phyloP scores from a whole-genome alignment of 2,329 filamentous ascomycete species.

The Fusarium liriodendri region DNA sequence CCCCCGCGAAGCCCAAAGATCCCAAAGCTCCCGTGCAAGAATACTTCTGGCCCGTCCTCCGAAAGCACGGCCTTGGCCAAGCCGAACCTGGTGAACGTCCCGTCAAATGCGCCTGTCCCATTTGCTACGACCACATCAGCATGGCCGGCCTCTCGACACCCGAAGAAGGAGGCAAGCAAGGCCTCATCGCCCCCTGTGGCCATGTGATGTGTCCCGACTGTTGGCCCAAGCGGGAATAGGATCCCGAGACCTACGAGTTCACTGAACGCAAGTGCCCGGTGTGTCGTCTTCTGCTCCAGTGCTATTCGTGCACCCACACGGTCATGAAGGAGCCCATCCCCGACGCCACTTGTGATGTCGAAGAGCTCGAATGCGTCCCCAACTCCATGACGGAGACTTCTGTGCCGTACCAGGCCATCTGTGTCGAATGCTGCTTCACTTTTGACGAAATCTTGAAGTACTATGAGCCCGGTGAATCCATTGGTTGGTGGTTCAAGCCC shows the following conservation, averaged over 20 bases:
- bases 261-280: neutral
- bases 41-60: slow-evolving; percentile 4
- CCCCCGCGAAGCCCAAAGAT: neutral
- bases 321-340: neutral
- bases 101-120: neutral
- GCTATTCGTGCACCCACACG: neutral
- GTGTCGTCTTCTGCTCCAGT: neutral
- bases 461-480: neutral
- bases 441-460: neutral
- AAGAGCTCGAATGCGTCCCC: neutral
- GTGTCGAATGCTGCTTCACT: neutral
- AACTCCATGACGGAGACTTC: neutral
- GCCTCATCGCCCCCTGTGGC: slow-evolving; percentile 4
- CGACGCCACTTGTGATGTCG: neutral
- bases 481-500: slow-evolving; percentile 2
- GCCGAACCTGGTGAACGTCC: neutral
- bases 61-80: neutral
- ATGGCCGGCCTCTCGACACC: neutral
- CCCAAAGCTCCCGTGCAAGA: neutral
- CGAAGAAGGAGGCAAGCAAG: neutral
- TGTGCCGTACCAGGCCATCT: neutral
- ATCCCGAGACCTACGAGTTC: neutral
- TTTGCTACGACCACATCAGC: neutral
- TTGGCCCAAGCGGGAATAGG: neutral
- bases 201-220: slow-evolving; percentile 12